These are phyloP conservation scores for Earliella scabrosa DNA, from an alignment of 1,284 basidiomycete species.

Conservation along the genomic window DNA sequence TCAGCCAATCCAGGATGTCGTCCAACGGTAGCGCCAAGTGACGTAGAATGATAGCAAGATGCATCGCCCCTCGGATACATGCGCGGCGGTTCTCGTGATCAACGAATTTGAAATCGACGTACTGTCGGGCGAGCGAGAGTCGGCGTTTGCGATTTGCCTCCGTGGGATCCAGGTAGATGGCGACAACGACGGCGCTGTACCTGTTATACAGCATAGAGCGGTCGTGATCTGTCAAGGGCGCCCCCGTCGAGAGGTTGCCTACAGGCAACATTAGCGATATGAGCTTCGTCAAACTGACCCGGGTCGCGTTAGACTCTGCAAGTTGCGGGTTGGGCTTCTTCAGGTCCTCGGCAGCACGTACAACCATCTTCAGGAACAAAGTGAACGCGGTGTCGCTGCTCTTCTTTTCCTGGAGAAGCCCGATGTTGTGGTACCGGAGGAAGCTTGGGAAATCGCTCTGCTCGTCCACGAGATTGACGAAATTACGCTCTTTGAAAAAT, in stretches of 20 bases:
- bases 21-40: conserved; percentile 60
- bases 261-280: conserved; percentile 83
- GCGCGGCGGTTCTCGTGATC: conserved; percentile 75
- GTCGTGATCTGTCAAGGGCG: conserved; percentile 58
- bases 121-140: conserved; percentile 64
- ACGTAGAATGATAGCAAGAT: conserved; percentile 71
- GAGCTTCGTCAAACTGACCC: conserved; percentile 69
- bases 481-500: conserved; percentile 83
- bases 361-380: conserved; percentile 80
- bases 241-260: conserved; percentile 62
- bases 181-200: conserved; percentile 79
- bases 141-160: conserved; percentile 54
- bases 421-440: conserved; percentile 65
- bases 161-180: conserved; percentile 72
- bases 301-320: conserved; percentile 12
- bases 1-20: conserved; percentile 70
- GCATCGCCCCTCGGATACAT: conserved; percentile 80
- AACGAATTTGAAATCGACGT: conserved; percentile 71
- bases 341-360: conserved; percentile 51
- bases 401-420: conserved; percentile 55
- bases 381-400: conserved; percentile 76
- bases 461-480: conserved; percentile 81
- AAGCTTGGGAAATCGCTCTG: conserved; percentile 79
- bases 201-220: conserved; percentile 89
- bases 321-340: conserved; percentile 29